Percentiles rank a stretch among this genome's conserved stretches.
These are phyloP conservation scores for Fusarium begoniae DNA, from an alignment of 2,329 filamentous ascomycete genomes.

Conservation along the genomic window DNA sequence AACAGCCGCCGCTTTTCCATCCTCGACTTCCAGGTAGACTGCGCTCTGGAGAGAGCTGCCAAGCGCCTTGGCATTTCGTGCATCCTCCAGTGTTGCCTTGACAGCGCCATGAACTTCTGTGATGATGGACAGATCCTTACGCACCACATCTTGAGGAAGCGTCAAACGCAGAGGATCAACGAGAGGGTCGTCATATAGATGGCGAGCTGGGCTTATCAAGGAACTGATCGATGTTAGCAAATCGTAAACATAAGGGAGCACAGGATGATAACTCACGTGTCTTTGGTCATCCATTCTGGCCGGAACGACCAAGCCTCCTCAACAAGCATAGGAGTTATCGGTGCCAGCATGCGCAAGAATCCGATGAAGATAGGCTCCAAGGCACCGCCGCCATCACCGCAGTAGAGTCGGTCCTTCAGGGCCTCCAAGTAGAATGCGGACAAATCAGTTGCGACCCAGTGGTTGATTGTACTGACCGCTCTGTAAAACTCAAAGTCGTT, in stretches of 20 bases:
- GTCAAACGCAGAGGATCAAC: conserved; percentile 53
- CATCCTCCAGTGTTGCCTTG: conserved; percentile 79
- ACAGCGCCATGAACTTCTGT: conserved; percentile 70
- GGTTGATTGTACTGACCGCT: conserved; percentile 76
- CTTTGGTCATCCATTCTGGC: conserved; percentile 69
- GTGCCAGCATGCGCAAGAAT: conserved; percentile 80
- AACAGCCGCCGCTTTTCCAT: conserved; percentile 45
- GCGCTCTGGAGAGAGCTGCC: conserved; percentile 84
- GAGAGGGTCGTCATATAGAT: conserved; percentile 58
- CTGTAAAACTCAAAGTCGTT: conserved; percentile 83
- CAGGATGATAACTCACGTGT: conserved; percentile 48
- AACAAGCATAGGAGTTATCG: conserved; percentile 83
- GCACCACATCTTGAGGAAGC: conserved; percentile 51
- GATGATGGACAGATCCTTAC: conserved; percentile 57
- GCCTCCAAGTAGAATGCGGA: conserved; percentile 95
- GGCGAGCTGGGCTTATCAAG: conserved; percentile 53
- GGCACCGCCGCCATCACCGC: conserved; percentile 73
- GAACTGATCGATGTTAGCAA: conserved; percentile 39
- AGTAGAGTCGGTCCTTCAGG: conserved; percentile 91
- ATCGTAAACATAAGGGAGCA: not conserved
- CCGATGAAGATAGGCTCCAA: conserved; percentile 75
- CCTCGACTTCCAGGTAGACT: conserved; percentile 65
- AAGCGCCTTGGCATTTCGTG: conserved; percentile 74
- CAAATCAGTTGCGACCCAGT: conserved; percentile 83
- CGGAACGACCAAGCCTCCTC: conserved; percentile 88